These are phyloP conservation scores for Xylaria venustula DNA, from an alignment of 495 filamentous ascomycete genomes.

Conservation along the genomic window DNA sequence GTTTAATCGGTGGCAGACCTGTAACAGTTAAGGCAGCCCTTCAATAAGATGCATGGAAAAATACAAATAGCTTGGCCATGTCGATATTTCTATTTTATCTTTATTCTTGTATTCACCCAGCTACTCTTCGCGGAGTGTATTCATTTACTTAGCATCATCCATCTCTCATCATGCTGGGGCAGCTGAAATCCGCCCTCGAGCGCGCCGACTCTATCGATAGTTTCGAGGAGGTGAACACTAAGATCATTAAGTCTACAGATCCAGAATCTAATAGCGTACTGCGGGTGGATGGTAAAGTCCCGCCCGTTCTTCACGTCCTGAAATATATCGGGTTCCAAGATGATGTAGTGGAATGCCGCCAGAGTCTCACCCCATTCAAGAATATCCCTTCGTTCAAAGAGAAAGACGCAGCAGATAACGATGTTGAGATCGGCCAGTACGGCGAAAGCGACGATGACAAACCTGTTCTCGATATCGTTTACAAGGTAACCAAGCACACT, in stretches of 20 bases:
- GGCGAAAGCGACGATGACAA: constrained; percentile 14
- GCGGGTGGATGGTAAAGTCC: constrained; percentile 22
- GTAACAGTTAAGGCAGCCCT: neutral
- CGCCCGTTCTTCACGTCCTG: constrained; percentile 24
- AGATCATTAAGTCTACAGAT: constrained; percentile 4
- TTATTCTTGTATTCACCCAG: neutral
- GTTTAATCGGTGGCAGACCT: too few relatives aligned
- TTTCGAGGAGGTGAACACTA: constrained; percentile 19
- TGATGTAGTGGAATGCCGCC: constrained; percentile 21
- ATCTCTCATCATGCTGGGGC: constrained; percentile 1
- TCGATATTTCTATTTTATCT: neutral
- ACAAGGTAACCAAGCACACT: neutral
- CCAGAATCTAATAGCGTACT: neutral
- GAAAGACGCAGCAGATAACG: constrained; percentile 3
- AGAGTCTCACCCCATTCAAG: constrained; percentile 24
- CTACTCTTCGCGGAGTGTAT: neutral
- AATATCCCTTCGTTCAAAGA: neutral
- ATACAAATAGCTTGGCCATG: constrained; percentile 4
- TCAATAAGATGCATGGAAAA: neutral
- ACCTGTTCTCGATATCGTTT: constrained; percentile 28
- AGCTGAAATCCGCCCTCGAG: neutral
- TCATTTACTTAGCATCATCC: neutral
- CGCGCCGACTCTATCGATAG: constrained; percentile 15
- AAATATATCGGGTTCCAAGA: constrained; percentile 17
- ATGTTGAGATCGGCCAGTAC: neutral